These are phyloP conservation scores for Stenocarpella maydis DNA, from an alignment of 2,329 filamentous ascomycete species.

Conservation along the genomic window DNA sequence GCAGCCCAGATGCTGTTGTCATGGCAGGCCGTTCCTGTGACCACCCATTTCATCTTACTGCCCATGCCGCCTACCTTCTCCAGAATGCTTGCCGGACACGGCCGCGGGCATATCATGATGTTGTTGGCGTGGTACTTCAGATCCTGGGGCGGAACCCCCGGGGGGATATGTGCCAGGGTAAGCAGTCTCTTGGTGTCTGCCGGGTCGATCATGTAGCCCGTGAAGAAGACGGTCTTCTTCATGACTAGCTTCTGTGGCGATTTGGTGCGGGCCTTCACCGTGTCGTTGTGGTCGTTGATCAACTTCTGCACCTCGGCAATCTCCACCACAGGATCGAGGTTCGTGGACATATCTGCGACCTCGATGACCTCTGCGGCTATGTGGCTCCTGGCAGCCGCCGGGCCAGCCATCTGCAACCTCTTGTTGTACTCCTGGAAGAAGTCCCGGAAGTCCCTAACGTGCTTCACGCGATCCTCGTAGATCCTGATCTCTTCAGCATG, in stretches of 20 bases:
- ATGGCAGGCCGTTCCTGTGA: slow-evolving; percentile 76
- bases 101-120: slow-evolving; percentile 86
- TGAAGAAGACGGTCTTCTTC: slow-evolving; percentile 89
- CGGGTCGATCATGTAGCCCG: slow-evolving; percentile 83
- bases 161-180: slow-evolving; percentile 71
- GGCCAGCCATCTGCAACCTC: slow-evolving; percentile 49
- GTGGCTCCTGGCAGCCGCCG: slow-evolving; percentile 62
- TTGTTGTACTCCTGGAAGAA: slow-evolving; percentile 84
- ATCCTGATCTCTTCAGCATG: slow-evolving; percentile 82
- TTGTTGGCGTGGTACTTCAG: slow-evolving; percentile 86
- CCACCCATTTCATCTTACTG: slow-evolving; percentile 82
- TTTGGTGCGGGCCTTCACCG: slow-evolving; percentile 51
- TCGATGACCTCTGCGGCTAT: slow-evolving; percentile 85
- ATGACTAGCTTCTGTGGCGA: slow-evolving; percentile 67
- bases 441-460: slow-evolving; percentile 83
- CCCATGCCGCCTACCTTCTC: slow-evolving; percentile 89
- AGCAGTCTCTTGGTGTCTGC: slow-evolving; percentile 77
- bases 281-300: slow-evolving; percentile 84
- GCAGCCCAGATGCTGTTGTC: slow-evolving; percentile 91
- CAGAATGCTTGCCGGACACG: slow-evolving; percentile 75
- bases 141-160: slow-evolving; percentile 70
- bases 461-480: slow-evolving; percentile 72
- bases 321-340: slow-evolving; percentile 80
- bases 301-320: slow-evolving; percentile 86
- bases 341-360: slow-evolving; percentile 78